Base-by-base conservation (phyloP, 2,329 filamentous ascomycete species). In the Biscogniauxia sp. region DNA sequence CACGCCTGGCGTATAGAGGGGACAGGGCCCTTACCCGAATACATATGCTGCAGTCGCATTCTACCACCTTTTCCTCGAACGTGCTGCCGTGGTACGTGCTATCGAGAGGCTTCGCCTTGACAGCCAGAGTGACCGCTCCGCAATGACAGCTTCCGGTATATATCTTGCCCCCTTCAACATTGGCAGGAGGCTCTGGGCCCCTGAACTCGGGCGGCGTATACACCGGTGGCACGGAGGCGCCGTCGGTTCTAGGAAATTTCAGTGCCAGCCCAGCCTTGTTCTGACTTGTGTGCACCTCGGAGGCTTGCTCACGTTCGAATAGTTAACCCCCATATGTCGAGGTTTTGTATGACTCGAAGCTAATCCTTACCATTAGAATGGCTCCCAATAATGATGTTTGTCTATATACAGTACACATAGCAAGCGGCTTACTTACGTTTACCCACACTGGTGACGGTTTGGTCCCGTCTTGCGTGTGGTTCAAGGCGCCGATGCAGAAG, bases 71-170 rank as follows among this genome's bases (percentile, higher is more conserved):
- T 8, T 72, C 74, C 3, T 70, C 61, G 25, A 66, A 73, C n/a
- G 68, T 77, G 68, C 63, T 57, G 7, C 72, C 74, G 3, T 70
- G 61, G 25, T 66, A 73, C n/a, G 68, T 77, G 68, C 63, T 70
- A 61, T 78, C 75, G 8, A 82, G 64, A 1, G 76, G 74, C 62
- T 75, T 75, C 57, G 71, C 73, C 51, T 70, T 73, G 41, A 81
- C 51, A 1, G 79, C 75, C 1, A 80, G 55, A 7, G 73, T 76
- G 23, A 82, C 71, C 13, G 74, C 74, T 28, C 80, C 80, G 69
- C 80, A 83, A 68, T 82, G 80, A 66, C 80, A 83, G 65, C 77
- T 76, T 17, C 80, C 80, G 13, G 77, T 76, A 63, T 82, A 80
- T 5, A 75, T 58, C 61, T 72, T 73, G 45, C 72, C 72, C 45